Percentiles rank a stretch among this genome's conserved stretches.
Evolutionary conservation across 495 filamentous ascomycete genomes (phyloP).

Genomic region (Tuber melanosporum): DNA sequence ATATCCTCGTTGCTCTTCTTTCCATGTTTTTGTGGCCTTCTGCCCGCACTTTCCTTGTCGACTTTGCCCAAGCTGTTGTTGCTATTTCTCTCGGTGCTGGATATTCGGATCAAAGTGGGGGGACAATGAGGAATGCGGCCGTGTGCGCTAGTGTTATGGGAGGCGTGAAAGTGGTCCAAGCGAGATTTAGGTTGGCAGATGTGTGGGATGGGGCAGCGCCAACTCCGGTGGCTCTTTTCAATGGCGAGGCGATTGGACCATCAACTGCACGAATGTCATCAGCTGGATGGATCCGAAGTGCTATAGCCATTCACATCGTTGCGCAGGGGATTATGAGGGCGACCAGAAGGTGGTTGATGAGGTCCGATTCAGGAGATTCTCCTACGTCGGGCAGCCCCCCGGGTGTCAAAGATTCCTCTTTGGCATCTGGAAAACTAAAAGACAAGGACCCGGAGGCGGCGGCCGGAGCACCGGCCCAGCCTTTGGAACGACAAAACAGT

Average conservation of each 20-base stretch:
- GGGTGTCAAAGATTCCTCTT: constrained; percentile 26
- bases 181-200: constrained; percentile 51
- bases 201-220: constrained; percentile 44
- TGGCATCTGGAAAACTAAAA: constrained; percentile 37
- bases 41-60: constrained; percentile 79
- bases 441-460: constrained; percentile 42
- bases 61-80: constrained; percentile 94
- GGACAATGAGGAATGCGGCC: constrained; percentile 62
- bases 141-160: constrained; percentile 76
- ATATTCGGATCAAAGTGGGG: constrained; percentile 69
- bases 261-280: constrained; percentile 43
- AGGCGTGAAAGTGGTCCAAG: constrained; percentile 56
- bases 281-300: constrained; percentile 54
- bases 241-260: constrained; percentile 23
- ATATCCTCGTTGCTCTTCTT: constrained; percentile 65
- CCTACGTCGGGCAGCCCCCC: constrained; percentile 12
- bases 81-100: constrained; percentile 80
- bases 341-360: constrained; percentile 39
- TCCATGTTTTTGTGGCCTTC: constrained; percentile 90
- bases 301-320: constrained; percentile 80
- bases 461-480: constrained; percentile 28
- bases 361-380: constrained; percentile 34
- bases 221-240: constrained; percentile 1
- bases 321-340: constrained; percentile 65
- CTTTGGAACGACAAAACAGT: constrained; percentile 36